Evolutionary conservation across 345 rosid species (phyloP), one percentile per base, ranked within the genome.

Genomic region (Brassica juncea): DNA sequence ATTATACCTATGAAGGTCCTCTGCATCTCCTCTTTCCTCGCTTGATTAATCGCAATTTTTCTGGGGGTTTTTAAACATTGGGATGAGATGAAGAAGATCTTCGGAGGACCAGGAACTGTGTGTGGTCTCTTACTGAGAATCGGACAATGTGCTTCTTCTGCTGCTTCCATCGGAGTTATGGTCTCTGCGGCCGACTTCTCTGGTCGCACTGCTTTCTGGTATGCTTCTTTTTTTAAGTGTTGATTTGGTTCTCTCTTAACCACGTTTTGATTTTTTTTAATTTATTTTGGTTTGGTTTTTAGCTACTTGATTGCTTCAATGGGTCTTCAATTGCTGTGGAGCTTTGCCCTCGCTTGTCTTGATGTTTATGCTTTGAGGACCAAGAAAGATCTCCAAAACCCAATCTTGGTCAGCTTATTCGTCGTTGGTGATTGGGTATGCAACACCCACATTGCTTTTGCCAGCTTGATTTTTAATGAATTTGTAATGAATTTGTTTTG

Each of bases 391-490:
- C 97, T 94, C 71, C 98, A 87, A 23, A 92, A 91, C 82, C 97
- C 97, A 23, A 88, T 91, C 80, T 87, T 94, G 72, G 87, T 94
- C 83, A 94, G 97, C 91, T 84, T 94, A 63, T 91, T 94, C 66
- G 94, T 92, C 64, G 97, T 94, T 47, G 97, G 97, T 54, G 98
- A 94, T 81, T 92, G 97, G 97, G 98, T 94, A 94, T 34, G 73
- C 31, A 34, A 35, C 9, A 4, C 6, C 54, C 64, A 30, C 52
- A 19, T 39, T 14, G 1, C 8, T 60, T 9, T 39, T 5, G 21
- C n/a, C n/a, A n/a, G n/a, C n/a, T n/a, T n/a, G n/a, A n/a, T n/a
- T n/a, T n/a, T n/a, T n/a, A n/a, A n/a, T n/a, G n/a, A n/a, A n/a
- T n/a, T n/a, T 63, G 30, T 42, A 42, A 31, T 73, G 58, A 59